Conservation (phyloP, 169 alveolate species). For the Hepatocystis sp. region DNA sequence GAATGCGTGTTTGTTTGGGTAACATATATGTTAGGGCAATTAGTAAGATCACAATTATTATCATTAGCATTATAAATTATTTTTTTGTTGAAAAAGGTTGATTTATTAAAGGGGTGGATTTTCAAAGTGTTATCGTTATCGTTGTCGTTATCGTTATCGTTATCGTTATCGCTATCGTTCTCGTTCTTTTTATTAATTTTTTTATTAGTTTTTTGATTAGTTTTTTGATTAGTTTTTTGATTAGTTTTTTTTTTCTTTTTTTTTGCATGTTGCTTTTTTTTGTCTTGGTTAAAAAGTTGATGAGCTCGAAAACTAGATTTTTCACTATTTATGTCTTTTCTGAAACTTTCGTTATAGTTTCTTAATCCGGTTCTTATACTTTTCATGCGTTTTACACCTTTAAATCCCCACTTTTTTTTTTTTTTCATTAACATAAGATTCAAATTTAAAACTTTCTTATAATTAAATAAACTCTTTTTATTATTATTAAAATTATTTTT, state of each 20-base stretch:
- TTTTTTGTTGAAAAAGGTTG: no score
- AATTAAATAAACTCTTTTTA: not conserved
- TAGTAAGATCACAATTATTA: no score
- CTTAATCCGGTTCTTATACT: no score
- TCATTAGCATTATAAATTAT: no score
- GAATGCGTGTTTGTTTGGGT: no score
- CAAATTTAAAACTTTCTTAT: constrained; percentile 18
- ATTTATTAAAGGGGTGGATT: no score
- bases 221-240: not conserved
- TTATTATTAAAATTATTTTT: not conserved
- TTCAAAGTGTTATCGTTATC: not conserved
- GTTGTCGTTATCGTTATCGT: not conserved
- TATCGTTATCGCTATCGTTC: constrained; percentile 1
- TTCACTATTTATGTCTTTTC: not conserved
- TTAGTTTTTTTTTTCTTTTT: no score
- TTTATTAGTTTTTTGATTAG: not conserved
- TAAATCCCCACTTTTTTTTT: constrained; percentile 25
- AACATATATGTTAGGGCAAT: no score
- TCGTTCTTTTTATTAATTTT: not conserved
- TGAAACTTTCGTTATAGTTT: no score
- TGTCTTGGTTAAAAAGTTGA: constrained; percentile 5
- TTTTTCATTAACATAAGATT: constrained; percentile 4
- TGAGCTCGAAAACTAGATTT: not conserved
- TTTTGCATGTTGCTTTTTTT: no score
- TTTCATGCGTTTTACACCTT: no score